Evolutionary conservation across 2,329 filamentous ascomycete genomes (phyloP).

Genomic region (Arthrinium phaeospermum): DNA sequence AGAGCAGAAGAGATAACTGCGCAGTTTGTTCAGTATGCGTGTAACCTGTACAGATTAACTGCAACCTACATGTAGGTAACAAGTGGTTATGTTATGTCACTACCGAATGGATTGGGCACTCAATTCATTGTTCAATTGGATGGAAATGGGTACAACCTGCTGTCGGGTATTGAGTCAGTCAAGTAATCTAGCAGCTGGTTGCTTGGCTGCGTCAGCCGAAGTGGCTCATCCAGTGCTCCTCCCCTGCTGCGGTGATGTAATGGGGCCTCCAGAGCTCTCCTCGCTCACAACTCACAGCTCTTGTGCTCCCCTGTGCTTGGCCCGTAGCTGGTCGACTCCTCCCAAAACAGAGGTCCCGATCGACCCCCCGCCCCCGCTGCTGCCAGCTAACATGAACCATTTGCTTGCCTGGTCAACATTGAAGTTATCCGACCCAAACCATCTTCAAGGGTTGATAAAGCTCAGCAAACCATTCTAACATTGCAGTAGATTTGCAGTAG

Average conservation of each 20-base stretch:
- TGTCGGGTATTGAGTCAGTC: neutral
- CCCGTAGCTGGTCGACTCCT: neutral
- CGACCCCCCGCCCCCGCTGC: neutral
- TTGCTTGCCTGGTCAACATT: neutral
- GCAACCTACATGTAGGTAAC: neutral
- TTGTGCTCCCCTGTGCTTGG: neutral
- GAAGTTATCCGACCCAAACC: neutral
- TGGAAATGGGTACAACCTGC: neutral
- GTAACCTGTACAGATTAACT: neutral
- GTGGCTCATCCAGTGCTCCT: constrained; percentile 4
- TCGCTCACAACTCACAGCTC: neutral
- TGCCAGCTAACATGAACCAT: neutral
- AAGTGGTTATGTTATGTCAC: neutral
- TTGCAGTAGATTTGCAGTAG: neutral
- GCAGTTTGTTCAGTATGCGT: neutral
- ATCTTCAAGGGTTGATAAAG: neutral
- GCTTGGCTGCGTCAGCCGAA: constrained; percentile 13
- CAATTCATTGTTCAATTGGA: no score
- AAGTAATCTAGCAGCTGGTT: neutral
- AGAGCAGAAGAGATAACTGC: neutral
- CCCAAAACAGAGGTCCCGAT: neutral
- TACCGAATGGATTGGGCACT: neutral
- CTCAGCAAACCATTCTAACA: neutral
- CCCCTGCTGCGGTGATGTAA: constrained; percentile 9
- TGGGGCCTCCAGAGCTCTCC: constrained; percentile 2